phyloP scores from a whole-genome alignment of 805 yeast genomes.

The Metschnikowia arizonensis region DNA sequence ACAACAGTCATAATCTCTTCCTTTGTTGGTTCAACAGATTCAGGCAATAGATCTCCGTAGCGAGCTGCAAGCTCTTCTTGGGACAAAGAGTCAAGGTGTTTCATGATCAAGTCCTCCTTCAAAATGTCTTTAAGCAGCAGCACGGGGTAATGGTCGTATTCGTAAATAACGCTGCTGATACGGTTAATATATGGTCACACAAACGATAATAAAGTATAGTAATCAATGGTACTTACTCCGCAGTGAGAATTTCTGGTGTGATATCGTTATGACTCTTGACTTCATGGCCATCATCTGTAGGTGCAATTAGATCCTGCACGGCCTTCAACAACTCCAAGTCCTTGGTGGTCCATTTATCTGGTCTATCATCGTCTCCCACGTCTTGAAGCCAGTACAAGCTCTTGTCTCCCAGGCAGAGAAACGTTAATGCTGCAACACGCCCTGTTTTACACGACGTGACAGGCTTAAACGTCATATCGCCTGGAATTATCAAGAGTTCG shows the following conservation, averaged over 20 bases:
- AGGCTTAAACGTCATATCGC: slow-evolving; percentile 76
- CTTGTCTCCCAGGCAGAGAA: slow-evolving; percentile 58
- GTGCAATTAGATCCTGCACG: slow-evolving; percentile 16
- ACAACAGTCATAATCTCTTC: slow-evolving; percentile 41
- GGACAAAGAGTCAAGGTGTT: slow-evolving; percentile 29
- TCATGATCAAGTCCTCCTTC: slow-evolving; percentile 26
- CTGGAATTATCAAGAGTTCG: slow-evolving; percentile 73
- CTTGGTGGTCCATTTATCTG: slow-evolving; percentile 51
- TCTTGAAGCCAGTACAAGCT: slow-evolving; percentile 75
- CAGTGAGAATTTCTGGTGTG: slow-evolving; percentile 4
- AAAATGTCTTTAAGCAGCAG: slow-evolving; percentile 29
- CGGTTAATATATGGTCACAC: slow-evolving; percentile 4
- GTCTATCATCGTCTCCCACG: slow-evolving; percentile 59
- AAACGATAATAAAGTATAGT: slow-evolving; percentile 12
- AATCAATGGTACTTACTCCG: slow-evolving; percentile 17
- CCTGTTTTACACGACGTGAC: slow-evolving; percentile 70
- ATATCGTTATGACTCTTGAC: slow-evolving; percentile 2
- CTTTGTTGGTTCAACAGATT: slow-evolving; percentile 33
- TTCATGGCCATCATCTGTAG: slow-evolving; percentile 16
- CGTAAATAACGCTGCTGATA: slow-evolving; percentile 3
- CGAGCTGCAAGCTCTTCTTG: slow-evolving; percentile 24
- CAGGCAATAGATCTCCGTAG: slow-evolving; percentile 41
- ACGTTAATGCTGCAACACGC: slow-evolving; percentile 66
- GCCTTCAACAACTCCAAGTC: slow-evolving; percentile 46
- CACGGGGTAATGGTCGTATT: slow-evolving; percentile 10